Evolutionary conservation across 805 yeast species (phyloP), one percentile per base, ranked within the genome.

Genomic region (Metschnikowia sp.): DNA sequence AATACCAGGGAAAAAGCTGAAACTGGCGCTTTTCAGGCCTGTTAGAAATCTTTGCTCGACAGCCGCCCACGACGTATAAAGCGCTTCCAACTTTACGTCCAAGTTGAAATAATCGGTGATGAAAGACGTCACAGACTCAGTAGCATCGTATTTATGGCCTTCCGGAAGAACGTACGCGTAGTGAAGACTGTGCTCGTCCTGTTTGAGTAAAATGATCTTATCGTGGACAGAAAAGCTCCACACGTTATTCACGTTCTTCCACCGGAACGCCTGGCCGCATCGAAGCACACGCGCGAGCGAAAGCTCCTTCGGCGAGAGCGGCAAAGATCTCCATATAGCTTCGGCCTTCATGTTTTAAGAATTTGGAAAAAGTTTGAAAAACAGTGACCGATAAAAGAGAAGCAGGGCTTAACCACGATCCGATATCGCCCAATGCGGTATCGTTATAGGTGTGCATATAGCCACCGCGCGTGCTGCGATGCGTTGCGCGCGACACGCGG

Each of bases 251-350:
- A 78, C 70, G 49, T 76, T 77, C 57, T 82, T 82, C 96, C 96
- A 88, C 44, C 87, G 65, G 58, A 88, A 88, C 0, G 95, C 83
- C 67, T 88, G 96, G 1, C 96, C 96, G 59, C 96, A 86, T 37
- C 94, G 69, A 29, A 88, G 70, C 0, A 88, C 91, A 35, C 80
- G 78, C 4, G 81, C 64, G 4, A 88, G 64, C n/a, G 76, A 65
- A 1, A 87, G 68, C 54, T 88, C 94, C 13, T 36, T 38, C 3
- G 50, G 36, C n/a, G 53, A 28, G 26, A 56, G 45, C 8, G 61
- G 55, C 26, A 52, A 10, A 11, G 45, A 38, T 29, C 45, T 41
- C 60, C 59, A 56, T 2, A 42, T 35, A 11, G 48, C 11, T 8
- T 55, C 58, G n/a, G 45, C 49, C 5, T 58, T 50, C 59, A 56